Percentiles rank a stretch among this genome's conserved stretches.
phyloP scores from a whole-genome alignment of 2,329 filamentous ascomycete genomes.

The Fusarium nelsonii region DNA sequence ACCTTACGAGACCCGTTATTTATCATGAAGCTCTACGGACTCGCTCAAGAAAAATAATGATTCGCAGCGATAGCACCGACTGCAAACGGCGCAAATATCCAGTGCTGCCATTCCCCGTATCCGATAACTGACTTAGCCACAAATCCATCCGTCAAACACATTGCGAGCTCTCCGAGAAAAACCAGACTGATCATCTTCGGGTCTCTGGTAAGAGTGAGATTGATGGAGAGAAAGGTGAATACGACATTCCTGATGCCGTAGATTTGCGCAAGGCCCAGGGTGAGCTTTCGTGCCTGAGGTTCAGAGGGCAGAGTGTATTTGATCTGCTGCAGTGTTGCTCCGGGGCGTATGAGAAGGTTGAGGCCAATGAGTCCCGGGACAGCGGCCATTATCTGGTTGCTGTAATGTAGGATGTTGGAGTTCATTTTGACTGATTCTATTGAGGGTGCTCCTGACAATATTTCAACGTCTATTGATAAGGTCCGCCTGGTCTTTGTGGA shows the following conservation, averaged over 20 bases:
- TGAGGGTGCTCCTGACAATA: neutral
- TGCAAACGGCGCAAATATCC: constrained; percentile 8
- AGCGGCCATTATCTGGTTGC: neutral
- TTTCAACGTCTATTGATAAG: neutral
- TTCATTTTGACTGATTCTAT: neutral
- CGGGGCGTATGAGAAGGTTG: constrained; percentile 17
- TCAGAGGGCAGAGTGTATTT: constrained; percentile 1
- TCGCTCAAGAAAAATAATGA: neutral
- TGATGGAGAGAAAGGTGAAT: constrained; percentile 2
- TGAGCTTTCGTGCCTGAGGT: constrained; percentile 3
- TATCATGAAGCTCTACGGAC: too few relatives aligned
- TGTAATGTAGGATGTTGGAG: neutral
- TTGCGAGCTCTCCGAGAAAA: neutral
- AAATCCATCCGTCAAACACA: constrained; percentile 15
- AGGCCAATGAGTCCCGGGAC: constrained; percentile 12
- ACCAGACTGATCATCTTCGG: neutral
- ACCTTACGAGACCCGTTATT: too few relatives aligned
- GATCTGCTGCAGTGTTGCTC: constrained; percentile 1
- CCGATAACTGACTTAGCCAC: constrained; percentile 11
- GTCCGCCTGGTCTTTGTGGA: too few relatives aligned
- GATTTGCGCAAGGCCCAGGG: neutral
- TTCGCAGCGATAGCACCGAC: neutral
- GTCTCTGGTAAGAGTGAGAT: neutral
- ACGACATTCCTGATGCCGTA: constrained; percentile 24
- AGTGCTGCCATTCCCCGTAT: constrained; percentile 19